A percentile compares a stretch with the other conserved stretches of the same genome.
Evolutionary conservation across 2,329 filamentous ascomycete species (phyloP).

Genomic region (Pseudogymnoascus sp.): DNA sequence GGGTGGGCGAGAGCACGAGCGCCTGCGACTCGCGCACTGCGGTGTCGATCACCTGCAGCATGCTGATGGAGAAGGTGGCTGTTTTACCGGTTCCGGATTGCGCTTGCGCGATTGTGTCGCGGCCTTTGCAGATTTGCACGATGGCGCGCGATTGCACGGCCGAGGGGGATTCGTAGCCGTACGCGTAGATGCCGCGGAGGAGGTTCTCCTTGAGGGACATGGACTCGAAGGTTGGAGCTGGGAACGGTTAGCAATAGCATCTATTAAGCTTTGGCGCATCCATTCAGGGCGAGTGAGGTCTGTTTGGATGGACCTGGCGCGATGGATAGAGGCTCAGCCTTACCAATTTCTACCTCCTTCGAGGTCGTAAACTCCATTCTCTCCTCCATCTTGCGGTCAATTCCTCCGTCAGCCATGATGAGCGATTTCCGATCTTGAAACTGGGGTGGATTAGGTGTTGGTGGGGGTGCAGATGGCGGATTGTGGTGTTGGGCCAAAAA

Average conservation of each 20-base stretch:
- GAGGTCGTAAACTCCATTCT: slow-evolving; percentile 97
- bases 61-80: slow-evolving; percentile 91
- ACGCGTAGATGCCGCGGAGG: slow-evolving; percentile 93
- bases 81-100: slow-evolving; percentile 97
- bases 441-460: not conserved
- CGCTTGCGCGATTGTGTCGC: slow-evolving; percentile 96
- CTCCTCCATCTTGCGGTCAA: slow-evolving; percentile 91
- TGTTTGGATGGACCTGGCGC: not conserved
- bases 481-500: not conserved
- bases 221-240: slow-evolving; percentile 11
- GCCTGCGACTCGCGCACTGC: slow-evolving; percentile 89
- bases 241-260: not conserved
- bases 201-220: slow-evolving; percentile 60
- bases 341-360: slow-evolving; percentile 61
- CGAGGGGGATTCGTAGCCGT: slow-evolving; percentile 96
- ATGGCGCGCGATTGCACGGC: slow-evolving; percentile 97
- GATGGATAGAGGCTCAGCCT: not conserved
- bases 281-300: not conserved
- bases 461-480: not conserved
- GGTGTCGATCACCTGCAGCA: slow-evolving; percentile 92
- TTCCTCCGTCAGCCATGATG: slow-evolving; percentile 71
- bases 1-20: slow-evolving; percentile 88
- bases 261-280: not conserved
- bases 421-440: slow-evolving; percentile 12
- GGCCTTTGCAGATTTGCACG: slow-evolving; percentile 97